A percentile compares a stretch with the other conserved stretches of the same genome.
Evolutionary conservation across 2,329 filamentous ascomycete genomes (phyloP).

Genomic region (Ceratocystis colombiana): DNA sequence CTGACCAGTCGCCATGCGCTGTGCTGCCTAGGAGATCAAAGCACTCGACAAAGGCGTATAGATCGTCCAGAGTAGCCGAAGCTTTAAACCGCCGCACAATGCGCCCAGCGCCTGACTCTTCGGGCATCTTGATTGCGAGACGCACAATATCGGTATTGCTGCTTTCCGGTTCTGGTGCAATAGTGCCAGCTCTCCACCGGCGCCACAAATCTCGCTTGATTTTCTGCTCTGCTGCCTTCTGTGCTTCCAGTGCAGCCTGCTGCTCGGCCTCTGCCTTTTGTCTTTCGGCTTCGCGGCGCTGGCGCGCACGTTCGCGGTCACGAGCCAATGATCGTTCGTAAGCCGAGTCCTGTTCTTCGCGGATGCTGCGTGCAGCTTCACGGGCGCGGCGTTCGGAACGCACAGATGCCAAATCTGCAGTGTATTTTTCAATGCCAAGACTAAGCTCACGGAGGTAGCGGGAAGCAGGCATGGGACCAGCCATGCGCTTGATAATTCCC

Average conservation of each 20-base stretch:
- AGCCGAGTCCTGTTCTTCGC: conserved; percentile 82
- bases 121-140: conserved; percentile 55
- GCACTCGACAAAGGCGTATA: conserved; percentile 96
- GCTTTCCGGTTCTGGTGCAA: conserved; percentile 57
- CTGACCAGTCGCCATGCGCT: conserved; percentile 33
- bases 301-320: conserved; percentile 73
- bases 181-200: conserved; percentile 60
- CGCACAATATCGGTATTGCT: conserved; percentile 60
- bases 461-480: conserved; percentile 57
- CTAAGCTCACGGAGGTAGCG: conserved; percentile 70
- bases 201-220: conserved; percentile 57
- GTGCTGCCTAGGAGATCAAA: conserved; percentile 49
- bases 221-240: conserved; percentile 45
- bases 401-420: conserved; percentile 61
- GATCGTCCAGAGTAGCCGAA: conserved; percentile 66
- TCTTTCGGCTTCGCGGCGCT: conserved; percentile 54
- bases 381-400: conserved; percentile 70
- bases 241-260: conserved; percentile 49
- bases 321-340: conserved; percentile 85
- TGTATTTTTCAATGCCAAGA: conserved; percentile 62
- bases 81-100: conserved; percentile 65
- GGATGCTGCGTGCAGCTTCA: conserved; percentile 66
- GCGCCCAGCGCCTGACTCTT: conserved; percentile 53
- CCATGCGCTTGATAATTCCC: conserved; percentile 73
- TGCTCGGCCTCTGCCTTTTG: conserved; percentile 58